Conservation (phyloP, 2,329 filamentous ascomycete genomes). For the Rachicladosporium sp. region DNA sequence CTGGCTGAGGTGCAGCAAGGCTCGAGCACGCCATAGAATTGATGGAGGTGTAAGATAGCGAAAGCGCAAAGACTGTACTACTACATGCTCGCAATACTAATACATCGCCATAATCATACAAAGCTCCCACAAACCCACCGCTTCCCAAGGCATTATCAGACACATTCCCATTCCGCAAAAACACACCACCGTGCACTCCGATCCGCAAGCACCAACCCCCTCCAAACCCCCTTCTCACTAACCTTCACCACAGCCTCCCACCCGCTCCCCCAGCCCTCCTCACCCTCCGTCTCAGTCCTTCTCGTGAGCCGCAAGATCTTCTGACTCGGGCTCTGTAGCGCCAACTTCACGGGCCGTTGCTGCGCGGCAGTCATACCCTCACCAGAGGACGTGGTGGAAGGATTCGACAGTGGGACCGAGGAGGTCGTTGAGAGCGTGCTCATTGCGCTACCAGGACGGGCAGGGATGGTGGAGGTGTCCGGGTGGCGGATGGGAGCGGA, state of each 20-base stretch:
- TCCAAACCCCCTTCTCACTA: slow-evolving; percentile 68
- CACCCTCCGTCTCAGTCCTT: slow-evolving; percentile 36
- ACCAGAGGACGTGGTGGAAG: slow-evolving; percentile 44
- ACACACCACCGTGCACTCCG: slow-evolving; percentile 79
- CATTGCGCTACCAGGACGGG: slow-evolving; percentile 45
- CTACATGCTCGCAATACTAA: too few relatives aligned
- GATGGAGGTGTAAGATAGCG: too few relatives aligned
- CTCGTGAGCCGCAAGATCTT: slow-evolving; percentile 84
- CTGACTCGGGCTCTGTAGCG: slow-evolving; percentile 84
- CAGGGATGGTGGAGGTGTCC: slow-evolving; percentile 37
- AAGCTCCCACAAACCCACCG: not conserved
- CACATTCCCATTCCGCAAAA: slow-evolving; percentile 75
- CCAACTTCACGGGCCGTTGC: slow-evolving; percentile 82
- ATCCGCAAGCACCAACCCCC: slow-evolving; percentile 70
- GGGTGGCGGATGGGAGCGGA: slow-evolving; percentile 30
- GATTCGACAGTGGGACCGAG: slow-evolving; percentile 39
- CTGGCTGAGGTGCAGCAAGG: slow-evolving; percentile 24
- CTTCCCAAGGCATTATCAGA: slow-evolving; percentile 20
- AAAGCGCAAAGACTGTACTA: too few relatives aligned
- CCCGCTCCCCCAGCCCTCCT: slow-evolving; percentile 54
- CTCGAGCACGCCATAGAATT: not conserved
- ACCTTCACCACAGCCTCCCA: slow-evolving; percentile 92
- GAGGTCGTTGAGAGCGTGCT: slow-evolving; percentile 46
- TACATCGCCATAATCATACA: too few relatives aligned
- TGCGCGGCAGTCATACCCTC: slow-evolving; percentile 39